Conservation (phyloP, 306 rosid species). For the Cicer yamashitae region DNA sequence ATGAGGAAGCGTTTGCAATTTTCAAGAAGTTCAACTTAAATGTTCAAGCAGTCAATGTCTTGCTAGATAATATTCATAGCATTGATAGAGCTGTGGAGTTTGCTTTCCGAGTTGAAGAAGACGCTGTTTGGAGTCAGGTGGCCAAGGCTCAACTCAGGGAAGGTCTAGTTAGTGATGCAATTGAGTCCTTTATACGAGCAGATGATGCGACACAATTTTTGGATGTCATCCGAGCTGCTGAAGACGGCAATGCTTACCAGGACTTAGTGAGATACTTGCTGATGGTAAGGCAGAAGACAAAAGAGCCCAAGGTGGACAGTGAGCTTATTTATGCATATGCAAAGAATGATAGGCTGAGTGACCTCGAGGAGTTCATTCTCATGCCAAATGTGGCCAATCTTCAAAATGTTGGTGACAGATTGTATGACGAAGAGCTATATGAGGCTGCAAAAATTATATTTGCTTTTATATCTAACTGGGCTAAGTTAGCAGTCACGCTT, state of each 20-base stretch:
- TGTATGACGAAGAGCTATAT: slow-evolving; percentile 90
- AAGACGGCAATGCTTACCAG: slow-evolving; percentile 78
- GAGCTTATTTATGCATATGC: slow-evolving; percentile 99
- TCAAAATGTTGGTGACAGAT: slow-evolving; percentile 92
- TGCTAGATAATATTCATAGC: slow-evolving; percentile 84
- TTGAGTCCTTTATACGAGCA: slow-evolving; percentile 95
- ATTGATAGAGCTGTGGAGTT: slow-evolving; percentile 97
- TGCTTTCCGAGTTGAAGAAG: slow-evolving; percentile 99
- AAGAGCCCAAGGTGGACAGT: slow-evolving; percentile 98
- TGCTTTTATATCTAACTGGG: slow-evolving; percentile 98
- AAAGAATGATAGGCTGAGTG: slow-evolving; percentile 93
- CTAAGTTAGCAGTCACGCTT: slow-evolving; percentile 93
- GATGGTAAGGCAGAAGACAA: slow-evolving; percentile 96
- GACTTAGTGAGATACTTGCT: slow-evolving; percentile 94
- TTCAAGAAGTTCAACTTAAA: slow-evolving; percentile 98
- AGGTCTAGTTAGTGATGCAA: slow-evolving; percentile 97
- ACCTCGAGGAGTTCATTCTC: slow-evolving; percentile 95
- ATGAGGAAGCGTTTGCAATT: slow-evolving; percentile 92
- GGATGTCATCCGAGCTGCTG: slow-evolving; percentile 92
- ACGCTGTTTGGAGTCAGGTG: slow-evolving; percentile 99
- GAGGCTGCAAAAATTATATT: slow-evolving; percentile 98
- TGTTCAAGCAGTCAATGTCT: slow-evolving; percentile 97
- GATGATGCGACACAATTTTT: slow-evolving; percentile 94
- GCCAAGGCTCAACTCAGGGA: slow-evolving; percentile 98
- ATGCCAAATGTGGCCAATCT: slow-evolving; percentile 99